Percentiles rank a stretch among this genome's conserved stretches.
These are phyloP conservation scores for Ceratobasidium sp. DNA, from an alignment of 1,284 basidiomycete genomes.

Conservation along the genomic window DNA sequence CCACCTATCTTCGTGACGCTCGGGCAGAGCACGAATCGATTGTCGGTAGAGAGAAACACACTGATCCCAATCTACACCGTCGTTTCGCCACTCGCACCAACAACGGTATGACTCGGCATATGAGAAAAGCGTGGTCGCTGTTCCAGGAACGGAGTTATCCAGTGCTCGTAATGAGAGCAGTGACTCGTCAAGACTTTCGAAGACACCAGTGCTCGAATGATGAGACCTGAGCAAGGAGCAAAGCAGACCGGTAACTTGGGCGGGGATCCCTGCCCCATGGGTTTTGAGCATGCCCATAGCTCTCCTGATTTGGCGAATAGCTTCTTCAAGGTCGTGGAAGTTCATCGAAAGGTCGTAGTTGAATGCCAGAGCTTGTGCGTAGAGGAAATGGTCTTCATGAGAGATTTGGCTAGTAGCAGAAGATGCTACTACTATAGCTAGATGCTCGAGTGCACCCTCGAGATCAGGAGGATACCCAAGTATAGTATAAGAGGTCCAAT, in stretches of 20 bases:
- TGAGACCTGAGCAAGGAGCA: not conserved
- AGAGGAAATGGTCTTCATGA: not conserved
- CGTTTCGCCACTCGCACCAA: not conserved
- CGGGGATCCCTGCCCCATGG: not conserved
- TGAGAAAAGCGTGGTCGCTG: not conserved
- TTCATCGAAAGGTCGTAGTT: not conserved
- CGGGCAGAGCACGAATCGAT: not conserved
- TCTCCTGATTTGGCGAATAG: not conserved
- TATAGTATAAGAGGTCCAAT: not conserved
- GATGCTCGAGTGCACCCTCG: not conserved
- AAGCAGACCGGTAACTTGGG: not conserved
- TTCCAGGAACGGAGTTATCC: not conserved
- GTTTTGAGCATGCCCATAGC: not conserved
- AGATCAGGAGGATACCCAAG: not conserved
- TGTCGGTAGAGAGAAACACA: constrained; percentile 1
- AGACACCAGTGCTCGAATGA: not conserved
- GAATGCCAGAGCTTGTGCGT: not conserved
- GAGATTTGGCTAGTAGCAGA: not conserved
- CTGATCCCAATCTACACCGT: not conserved
- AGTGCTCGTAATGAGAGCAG: not conserved
- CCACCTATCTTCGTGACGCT: not conserved
- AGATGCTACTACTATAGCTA: not conserved
- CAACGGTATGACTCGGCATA: constrained; percentile 2
- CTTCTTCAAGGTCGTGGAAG: not conserved
- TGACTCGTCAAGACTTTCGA: not conserved